Conservation (phyloP, 2,329 filamentous ascomycete species). For the Trichophyton simii region DNA sequence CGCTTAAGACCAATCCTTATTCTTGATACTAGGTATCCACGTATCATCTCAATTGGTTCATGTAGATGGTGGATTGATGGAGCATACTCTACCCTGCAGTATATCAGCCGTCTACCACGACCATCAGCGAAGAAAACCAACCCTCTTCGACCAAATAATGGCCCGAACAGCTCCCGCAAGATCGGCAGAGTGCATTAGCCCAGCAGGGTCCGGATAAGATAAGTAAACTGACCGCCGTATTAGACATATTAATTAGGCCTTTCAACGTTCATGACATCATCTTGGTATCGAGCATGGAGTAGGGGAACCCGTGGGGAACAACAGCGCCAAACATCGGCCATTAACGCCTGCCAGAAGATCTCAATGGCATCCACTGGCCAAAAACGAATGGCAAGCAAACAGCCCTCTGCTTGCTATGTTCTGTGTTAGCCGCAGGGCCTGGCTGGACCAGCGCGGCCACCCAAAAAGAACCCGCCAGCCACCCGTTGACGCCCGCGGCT, state of each 20-base stretch:
- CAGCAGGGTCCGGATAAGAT: conserved; percentile 1
- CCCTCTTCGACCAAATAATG: neutral
- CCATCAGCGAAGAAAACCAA: neutral
- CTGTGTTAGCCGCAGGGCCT: no score
- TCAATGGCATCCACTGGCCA: no score
- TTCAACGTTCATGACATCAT: neutral
- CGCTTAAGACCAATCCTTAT: neutral
- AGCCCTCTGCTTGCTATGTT: no score
- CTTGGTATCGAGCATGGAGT: neutral
- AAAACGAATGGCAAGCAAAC: no score
- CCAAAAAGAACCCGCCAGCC: no score
- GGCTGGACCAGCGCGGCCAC: no score
- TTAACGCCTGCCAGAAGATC: no score
- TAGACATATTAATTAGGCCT: neutral
- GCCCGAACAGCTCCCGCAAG: neutral
- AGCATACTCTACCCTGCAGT: no score
- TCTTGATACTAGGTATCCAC: neutral
- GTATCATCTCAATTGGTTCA: neutral
- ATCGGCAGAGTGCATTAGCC: neutral
- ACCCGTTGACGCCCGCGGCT: neutral
- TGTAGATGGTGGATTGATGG: no score
- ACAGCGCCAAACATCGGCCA: neutral
- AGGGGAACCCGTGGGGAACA: neutral
- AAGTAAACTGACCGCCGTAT: neutral
- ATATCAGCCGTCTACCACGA: neutral